Percentiles rank a stretch among this genome's conserved stretches.
Conservation (phyloP, 305 asterid species). For the Fraxinus dipetala region DNA sequence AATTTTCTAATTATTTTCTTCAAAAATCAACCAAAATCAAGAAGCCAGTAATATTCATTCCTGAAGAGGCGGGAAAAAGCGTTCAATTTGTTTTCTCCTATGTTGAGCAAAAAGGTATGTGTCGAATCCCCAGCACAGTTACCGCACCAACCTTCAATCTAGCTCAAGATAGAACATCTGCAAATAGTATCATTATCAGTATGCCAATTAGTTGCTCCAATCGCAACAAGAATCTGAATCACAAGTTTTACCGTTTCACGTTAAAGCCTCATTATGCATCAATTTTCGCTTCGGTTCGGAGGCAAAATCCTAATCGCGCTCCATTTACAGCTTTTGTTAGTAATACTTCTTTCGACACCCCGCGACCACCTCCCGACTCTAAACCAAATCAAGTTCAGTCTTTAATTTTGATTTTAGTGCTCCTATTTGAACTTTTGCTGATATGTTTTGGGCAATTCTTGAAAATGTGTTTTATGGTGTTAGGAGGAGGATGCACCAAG, state of each 20-base stretch:
- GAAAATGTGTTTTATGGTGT: neutral
- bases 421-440: neutral
- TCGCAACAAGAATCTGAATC: constrained; percentile 9
- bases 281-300: constrained; percentile 7
- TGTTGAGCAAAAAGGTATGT: constrained; percentile 27
- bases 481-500: constrained; percentile 42
- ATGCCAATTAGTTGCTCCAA: constrained; percentile 7
- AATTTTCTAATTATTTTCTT: neutral
- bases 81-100: neutral
- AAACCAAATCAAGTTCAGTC: constrained; percentile 32
- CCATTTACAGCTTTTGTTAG: constrained; percentile 28
- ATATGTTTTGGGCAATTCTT: neutral
- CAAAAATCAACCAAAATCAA: neutral
- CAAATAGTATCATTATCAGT: constrained; percentile 11
- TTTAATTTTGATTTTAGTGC: neutral
- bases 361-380: constrained; percentile 22
- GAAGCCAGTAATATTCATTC: neutral
- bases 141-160: constrained; percentile 5
- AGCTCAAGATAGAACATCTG: constrained; percentile 16
- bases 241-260: constrained; percentile 21
- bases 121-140: constrained; percentile 20
- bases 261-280: constrained; percentile 23
- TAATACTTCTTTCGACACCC: constrained; percentile 27
- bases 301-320: constrained; percentile 6
- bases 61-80: neutral